These are phyloP conservation scores for Gracilaria domingensis DNA, from an alignment of 23 red algal species.

Conservation along the genomic window DNA sequence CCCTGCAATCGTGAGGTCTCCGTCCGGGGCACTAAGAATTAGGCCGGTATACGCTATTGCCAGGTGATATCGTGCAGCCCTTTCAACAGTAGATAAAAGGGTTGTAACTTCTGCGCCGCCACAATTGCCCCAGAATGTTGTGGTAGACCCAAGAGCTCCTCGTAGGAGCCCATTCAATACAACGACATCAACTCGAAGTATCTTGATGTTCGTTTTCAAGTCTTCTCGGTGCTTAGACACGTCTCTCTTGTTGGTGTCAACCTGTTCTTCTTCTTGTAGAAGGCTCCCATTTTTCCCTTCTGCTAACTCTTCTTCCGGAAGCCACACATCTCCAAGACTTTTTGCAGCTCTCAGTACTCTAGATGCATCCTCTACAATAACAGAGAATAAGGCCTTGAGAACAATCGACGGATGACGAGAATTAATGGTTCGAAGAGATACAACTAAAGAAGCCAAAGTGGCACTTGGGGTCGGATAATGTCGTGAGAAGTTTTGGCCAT, in stretches of 20 bases:
- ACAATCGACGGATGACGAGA: constrained; percentile 46
- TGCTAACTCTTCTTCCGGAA: constrained; percentile 44
- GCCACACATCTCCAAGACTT: constrained; percentile 45
- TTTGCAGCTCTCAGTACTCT: constrained; percentile 24
- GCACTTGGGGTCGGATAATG: constrained; percentile 54
- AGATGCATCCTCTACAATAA: constrained; percentile 43
- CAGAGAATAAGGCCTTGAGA: constrained; percentile 47
- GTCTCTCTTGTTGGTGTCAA: background rate
- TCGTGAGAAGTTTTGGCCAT: constrained; percentile 28
- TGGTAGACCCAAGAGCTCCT: constrained; percentile 30
- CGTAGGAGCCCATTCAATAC: constrained; percentile 48
- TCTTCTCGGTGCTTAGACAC: constrained; percentile 21
- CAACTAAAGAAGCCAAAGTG: constrained; percentile 20
- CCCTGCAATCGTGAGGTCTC: constrained; percentile 42
- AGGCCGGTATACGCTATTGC: constrained; percentile 74
- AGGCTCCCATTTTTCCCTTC: background rate
- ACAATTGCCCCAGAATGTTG: constrained; percentile 51
- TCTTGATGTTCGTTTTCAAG: constrained; percentile 21
- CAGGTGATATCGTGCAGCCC: constrained; percentile 73
- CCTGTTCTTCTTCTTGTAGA: background rate
- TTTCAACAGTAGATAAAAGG: constrained; percentile 68
- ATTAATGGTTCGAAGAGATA: constrained; percentile 33
- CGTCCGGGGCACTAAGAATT: constrained; percentile 57
- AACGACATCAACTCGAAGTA: constrained; percentile 59
- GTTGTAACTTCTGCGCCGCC: constrained; percentile 52